Base-by-base conservation (phyloP, 192 early-diverging fungal species). In the Ramicandelaber brevisporus region DNA sequence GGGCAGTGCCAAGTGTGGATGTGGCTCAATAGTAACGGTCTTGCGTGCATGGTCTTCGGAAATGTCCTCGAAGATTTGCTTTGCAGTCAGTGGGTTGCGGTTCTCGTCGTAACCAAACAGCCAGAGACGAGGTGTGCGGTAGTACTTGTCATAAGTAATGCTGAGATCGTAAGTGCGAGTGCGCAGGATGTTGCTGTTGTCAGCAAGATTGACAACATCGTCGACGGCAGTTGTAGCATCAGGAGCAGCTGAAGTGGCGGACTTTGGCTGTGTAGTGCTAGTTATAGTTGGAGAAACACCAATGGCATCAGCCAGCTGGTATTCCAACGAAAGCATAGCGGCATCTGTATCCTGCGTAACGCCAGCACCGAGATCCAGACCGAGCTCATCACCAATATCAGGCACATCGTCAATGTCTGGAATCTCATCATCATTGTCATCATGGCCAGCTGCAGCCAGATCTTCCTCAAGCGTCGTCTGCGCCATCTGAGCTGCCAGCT, bases 141-240 rank as follows among this genome's bases (percentile, higher is more conserved):
- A 95, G 49, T 93, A 93, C 50, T 99, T 99, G 68, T 99, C 93
- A 53, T 98, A 98, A n/a, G 88, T 89, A 36, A 98, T 99, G 45
- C 80, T 82, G 17, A 98, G 66, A 55, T 98, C 92, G 41, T 98
- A 98, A 8, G 93, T 99, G 38, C 93, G 65, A 7, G 78, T 78
- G 30, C 63, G 70, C 36, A 83, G 53, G 41, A 83, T 78, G 46
- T 83, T 83, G 59, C 76, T 71, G 40, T 69, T 68, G 34, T 22
- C 20, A n/a, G n/a, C n/a, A n/a, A n/a, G n/a, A n/a, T n/a, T n/a
- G n/a, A n/a, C n/a, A n/a, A n/a, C n/a, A n/a, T 28, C 39, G 1
- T 12, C 33, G 13, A 16, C 34, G 1, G 31, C 19, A 17, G 8
- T 40, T 3, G 34, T n/a, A n/a, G n/a, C n/a, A n/a, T n/a, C n/a